Conservation (phyloP, 2,329 filamentous ascomycete genomes). For the Colletotrichum sp. region DNA sequence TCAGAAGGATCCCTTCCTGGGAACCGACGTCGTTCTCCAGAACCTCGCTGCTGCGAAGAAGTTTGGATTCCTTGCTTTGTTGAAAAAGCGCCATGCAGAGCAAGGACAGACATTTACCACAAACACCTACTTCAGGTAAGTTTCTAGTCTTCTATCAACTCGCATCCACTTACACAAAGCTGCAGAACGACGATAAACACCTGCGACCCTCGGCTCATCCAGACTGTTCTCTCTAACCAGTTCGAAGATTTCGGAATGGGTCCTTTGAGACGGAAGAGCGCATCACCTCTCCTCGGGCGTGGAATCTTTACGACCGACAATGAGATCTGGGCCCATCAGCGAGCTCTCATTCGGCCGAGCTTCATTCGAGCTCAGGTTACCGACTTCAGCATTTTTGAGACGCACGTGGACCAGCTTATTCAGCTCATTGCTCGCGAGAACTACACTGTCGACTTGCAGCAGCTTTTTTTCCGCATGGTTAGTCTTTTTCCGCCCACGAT, state of each 20-base stretch:
- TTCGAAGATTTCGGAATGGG: slow-evolving; percentile 55
- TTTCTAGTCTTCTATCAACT: background rate
- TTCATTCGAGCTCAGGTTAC: slow-evolving; percentile 36
- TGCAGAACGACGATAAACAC: slow-evolving; percentile 21
- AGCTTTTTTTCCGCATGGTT: slow-evolving; percentile 52
- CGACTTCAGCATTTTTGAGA: slow-evolving; percentile 31
- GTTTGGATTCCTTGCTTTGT: background rate
- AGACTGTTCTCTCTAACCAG: slow-evolving; percentile 56
- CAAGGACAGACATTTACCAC: slow-evolving; percentile 7
- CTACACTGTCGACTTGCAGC: slow-evolving; percentile 50
- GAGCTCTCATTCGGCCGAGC: slow-evolving; percentile 36
- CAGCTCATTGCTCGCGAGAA: slow-evolving; percentile 19
- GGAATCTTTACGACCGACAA: slow-evolving; percentile 54
- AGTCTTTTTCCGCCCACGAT: background rate
- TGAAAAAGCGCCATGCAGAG: background rate
- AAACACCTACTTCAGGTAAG: background rate
- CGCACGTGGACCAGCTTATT: slow-evolving; percentile 29
- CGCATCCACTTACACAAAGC: background rate
- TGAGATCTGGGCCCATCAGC: slow-evolving; percentile 47
- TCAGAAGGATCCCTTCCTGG: background rate
- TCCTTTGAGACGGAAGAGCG: slow-evolving; percentile 36
- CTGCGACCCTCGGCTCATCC: slow-evolving; percentile 56
- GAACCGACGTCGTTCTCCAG: background rate
- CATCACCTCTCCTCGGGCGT: slow-evolving; percentile 39
- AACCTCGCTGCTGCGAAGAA: slow-evolving; percentile 1